Evolutionary conservation across 768 basidiomycete species (phyloP).

Genomic region (Macrocybe gigantea): DNA sequence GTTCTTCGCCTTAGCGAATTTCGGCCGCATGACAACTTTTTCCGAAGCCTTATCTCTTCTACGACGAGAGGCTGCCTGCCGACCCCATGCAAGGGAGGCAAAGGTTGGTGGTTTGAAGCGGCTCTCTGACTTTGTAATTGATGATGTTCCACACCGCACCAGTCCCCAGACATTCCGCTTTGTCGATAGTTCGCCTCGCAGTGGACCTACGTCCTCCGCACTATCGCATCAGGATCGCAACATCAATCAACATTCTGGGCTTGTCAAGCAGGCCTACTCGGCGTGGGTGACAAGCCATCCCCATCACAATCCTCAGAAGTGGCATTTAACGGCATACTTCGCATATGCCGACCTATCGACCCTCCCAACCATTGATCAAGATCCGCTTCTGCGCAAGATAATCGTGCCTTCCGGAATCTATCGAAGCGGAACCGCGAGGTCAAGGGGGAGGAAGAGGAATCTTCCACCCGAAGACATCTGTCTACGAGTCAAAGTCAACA

Average conservation of each 20-base stretch:
- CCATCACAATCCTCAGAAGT: constrained; percentile 48
- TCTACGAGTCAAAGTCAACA: constrained; percentile 3
- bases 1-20: not conserved
- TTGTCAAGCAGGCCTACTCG: constrained; percentile 71
- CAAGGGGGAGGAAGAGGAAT: constrained; percentile 27
- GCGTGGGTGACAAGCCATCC: constrained; percentile 48
- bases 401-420: constrained; percentile 43
- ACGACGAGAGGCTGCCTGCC: constrained; percentile 52
- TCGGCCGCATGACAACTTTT: constrained; percentile 1
- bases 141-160: not conserved
- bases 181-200: constrained; percentile 49
- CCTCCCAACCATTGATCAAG: constrained; percentile 42
- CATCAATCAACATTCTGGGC: constrained; percentile 45
- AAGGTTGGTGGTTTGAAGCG: no score
- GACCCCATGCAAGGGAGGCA: constrained; percentile 26
- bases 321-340: constrained; percentile 61
- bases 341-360: constrained; percentile 40
- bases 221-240: constrained; percentile 54
- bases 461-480: constrained; percentile 1
- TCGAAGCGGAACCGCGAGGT: constrained; percentile 37
- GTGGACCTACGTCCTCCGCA: constrained; percentile 43
- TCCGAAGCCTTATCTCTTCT: constrained; percentile 59
- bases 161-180: constrained; percentile 46
- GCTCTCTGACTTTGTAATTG: no score
- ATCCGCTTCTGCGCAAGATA: constrained; percentile 35